phyloP scores from a whole-genome alignment of 23 red algal genomes.

The Pyropia haitanensis region DNA sequence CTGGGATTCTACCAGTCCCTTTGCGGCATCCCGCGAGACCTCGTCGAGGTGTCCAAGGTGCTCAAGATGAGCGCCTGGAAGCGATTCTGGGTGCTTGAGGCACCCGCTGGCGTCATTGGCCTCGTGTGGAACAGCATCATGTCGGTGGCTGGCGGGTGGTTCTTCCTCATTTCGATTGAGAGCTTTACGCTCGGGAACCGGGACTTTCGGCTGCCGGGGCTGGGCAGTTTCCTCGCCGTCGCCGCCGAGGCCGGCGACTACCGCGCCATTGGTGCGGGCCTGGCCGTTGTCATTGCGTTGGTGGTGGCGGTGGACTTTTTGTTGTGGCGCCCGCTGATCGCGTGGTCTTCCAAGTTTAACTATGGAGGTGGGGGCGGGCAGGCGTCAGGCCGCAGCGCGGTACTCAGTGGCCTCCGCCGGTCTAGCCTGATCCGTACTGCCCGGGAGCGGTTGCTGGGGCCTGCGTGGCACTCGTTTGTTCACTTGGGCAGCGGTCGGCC shows the following conservation, averaged over 20 bases:
- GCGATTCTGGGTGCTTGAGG: slow-evolving; percentile 88
- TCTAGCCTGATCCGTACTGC: slow-evolving; percentile 44
- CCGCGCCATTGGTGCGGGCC: slow-evolving; percentile 47
- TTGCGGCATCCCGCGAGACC: slow-evolving; percentile 76
- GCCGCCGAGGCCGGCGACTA: slow-evolving; percentile 76
- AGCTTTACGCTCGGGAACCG: slow-evolving; percentile 81
- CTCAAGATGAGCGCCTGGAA: slow-evolving; percentile 84
- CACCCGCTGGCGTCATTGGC: slow-evolving; percentile 70
- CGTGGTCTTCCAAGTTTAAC: slow-evolving; percentile 89
- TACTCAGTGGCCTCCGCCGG: slow-evolving; percentile 50
- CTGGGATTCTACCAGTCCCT: slow-evolving; percentile 96
- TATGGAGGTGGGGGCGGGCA: slow-evolving; percentile 38
- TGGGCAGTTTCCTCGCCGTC: slow-evolving; percentile 81
- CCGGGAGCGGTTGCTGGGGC: slow-evolving; percentile 29
- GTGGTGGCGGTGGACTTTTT: slow-evolving; percentile 82
- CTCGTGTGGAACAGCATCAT: slow-evolving; percentile 99
- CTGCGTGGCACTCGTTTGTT: slow-evolving; percentile 67
- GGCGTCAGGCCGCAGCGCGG: slow-evolving; percentile 13
- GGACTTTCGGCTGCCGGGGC: slow-evolving; percentile 88
- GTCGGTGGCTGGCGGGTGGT: slow-evolving; percentile 97
- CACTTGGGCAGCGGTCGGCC: slow-evolving; percentile 19
- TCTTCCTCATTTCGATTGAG: slow-evolving; percentile 98
- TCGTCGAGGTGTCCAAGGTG: slow-evolving; percentile 67
- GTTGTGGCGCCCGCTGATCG: slow-evolving; percentile 88
- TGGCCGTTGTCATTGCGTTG: slow-evolving; percentile 59